Base-by-base conservation (phyloP, 768 basidiomycete genomes). In the Gloeopeniophorella convolvens region DNA sequence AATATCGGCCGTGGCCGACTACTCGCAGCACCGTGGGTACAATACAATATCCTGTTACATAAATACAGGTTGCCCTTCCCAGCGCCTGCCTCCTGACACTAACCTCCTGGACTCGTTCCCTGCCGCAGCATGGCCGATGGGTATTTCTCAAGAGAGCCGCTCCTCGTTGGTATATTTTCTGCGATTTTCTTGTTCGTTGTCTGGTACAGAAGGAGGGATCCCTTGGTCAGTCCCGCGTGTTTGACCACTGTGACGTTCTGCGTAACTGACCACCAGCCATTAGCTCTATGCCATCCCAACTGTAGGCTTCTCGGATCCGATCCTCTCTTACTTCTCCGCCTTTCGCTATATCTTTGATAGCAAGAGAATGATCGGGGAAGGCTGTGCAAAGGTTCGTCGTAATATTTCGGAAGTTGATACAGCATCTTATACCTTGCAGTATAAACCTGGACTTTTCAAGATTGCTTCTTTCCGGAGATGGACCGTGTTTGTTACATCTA, bases 401-500 rank as follows among this genome's bases (percentile, higher is more conserved):
- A 10, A 2, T 31, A 4, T 3, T 12, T 26, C n/a, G n/a, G n/a
- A n/a, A n/a, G n/a, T n/a, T n/a, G 27, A 36, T 23, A 10, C 16
- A 16, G n/a, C 3, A n/a, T n/a, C n/a, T n/a, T 10, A n/a, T 15
- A 16, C 7, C 3, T 24, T 31, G 20, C 30, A 63, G 60, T 48
- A 59, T 48, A 56, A 59, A n/a, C 39, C 35, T 3, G 48, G 57
- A 9, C 30, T 60, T 5, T 80, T 76, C 63, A 74, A 72, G 59
- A 63, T 79, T 5, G 63, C 76, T 0, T 63, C 64, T 35, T 59
- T 74, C 34, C 65, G 72, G 32, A 63, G 67, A 42, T 80, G 78
- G 78, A 51, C 70, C 11, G 66, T 78, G 18, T 60, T 80, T 6
- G 61, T 73, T 18, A 67, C 67, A 16, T 71, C 74, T 1, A 60